Conservation (phyloP, 148 eudicot genomes). For the Silene conica region DNA sequence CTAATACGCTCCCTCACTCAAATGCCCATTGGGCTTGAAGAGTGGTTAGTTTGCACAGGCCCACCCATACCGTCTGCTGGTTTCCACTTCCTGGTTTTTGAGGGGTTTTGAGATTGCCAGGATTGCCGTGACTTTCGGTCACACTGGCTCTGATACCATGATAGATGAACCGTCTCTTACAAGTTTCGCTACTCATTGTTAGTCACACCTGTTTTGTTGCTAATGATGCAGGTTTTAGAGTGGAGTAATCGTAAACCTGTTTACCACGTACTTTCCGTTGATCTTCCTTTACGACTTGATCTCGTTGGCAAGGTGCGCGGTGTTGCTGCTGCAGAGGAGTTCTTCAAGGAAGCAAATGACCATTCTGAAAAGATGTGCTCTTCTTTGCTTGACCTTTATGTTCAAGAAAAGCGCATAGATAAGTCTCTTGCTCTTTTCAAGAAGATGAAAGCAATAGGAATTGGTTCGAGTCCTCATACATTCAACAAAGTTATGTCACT, state of each 20-base stretch:
- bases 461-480: slow-evolving; percentile 21
- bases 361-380: slow-evolving; percentile 1
- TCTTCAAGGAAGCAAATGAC: background rate
- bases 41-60: no score
- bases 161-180: background rate
- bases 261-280: background rate
- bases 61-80: no score
- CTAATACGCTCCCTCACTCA: no score
- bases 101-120: no score
- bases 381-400: slow-evolving; percentile 7
- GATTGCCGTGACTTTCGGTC: no score
- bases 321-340: slow-evolving; percentile 13
- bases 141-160: no score
- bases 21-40: no score
- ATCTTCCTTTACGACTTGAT: slow-evolving; percentile 4
- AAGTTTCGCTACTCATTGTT: background rate
- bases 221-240: slow-evolving; percentile 7
- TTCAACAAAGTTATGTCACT: slow-evolving; percentile 50
- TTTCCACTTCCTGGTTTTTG: no score
- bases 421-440: slow-evolving; percentile 7
- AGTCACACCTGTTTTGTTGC: background rate
- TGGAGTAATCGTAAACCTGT: slow-evolving; percentile 2
- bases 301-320: slow-evolving; percentile 15
- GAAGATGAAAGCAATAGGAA: slow-evolving; percentile 17
- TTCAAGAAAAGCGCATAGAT: background rate